A percentile compares a stretch with the other conserved stretches of the same genome.
These are phyloP conservation scores for Phlyctochytrium planicorne DNA, from an alignment of 192 early-diverging fungal genomes.

Conservation along the genomic window DNA sequence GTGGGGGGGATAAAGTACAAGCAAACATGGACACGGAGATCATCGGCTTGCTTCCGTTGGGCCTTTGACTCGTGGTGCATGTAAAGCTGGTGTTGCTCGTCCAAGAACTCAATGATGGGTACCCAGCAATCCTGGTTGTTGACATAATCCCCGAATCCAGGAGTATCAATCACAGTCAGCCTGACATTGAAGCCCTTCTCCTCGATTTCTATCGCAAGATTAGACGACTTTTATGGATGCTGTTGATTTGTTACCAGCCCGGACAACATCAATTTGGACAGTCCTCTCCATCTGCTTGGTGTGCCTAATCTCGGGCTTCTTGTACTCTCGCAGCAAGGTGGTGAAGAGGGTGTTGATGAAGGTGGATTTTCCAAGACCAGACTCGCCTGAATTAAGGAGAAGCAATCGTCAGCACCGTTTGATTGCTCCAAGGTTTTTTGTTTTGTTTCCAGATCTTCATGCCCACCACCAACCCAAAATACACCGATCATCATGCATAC, in stretches of 20 bases:
- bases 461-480: too few relatives aligned
- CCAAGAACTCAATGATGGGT: slow-evolving; percentile 96
- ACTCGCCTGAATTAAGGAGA: slow-evolving; percentile 69
- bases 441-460: too few relatives aligned
- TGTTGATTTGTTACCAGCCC: slow-evolving; percentile 71
- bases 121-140: slow-evolving; percentile 92
- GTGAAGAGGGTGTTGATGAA: slow-evolving; percentile 99
- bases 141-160: slow-evolving; percentile 76
- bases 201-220: slow-evolving; percentile 66
- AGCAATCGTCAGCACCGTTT: too few relatives aligned
- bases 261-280: slow-evolving; percentile 97
- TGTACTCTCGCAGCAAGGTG: slow-evolving; percentile 89
- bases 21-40: slow-evolving; percentile 96
- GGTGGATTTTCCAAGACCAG: slow-evolving; percentile 96
- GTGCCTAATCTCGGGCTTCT: slow-evolving; percentile 76
- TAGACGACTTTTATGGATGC: background rate
- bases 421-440: too few relatives aligned
- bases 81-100: slow-evolving; percentile 95
- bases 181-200: slow-evolving; percentile 98
- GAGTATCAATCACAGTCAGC: slow-evolving; percentile 90
- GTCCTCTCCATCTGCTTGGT: slow-evolving; percentile 92
- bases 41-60: slow-evolving; percentile 80
- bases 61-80: slow-evolving; percentile 90
- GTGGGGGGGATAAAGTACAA: slow-evolving; percentile 98
- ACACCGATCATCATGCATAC: background rate